These are phyloP conservation scores for Xylaria sp. DNA, from an alignment of 2,329 filamentous ascomycete species.

Conservation along the genomic window DNA sequence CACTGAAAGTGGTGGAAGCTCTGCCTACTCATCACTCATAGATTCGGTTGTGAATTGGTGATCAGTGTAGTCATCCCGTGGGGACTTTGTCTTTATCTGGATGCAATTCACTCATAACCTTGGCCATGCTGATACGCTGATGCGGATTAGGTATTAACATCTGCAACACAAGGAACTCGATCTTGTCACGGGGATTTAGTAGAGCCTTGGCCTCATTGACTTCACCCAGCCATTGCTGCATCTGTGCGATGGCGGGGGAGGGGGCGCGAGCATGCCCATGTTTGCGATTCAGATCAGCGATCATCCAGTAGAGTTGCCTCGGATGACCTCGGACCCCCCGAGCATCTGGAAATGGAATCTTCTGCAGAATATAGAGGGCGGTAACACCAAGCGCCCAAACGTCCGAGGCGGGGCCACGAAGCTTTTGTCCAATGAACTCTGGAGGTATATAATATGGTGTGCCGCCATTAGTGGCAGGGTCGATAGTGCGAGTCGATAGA, in stretches of 20 bases:
- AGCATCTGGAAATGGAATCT: constrained; percentile 65
- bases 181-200: constrained; percentile 58
- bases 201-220: constrained; percentile 59
- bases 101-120: constrained; percentile 58
- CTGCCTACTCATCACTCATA: neutral
- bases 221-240: constrained; percentile 67
- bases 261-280: constrained; percentile 43
- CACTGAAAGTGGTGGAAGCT: neutral
- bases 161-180: constrained; percentile 63
- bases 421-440: constrained; percentile 66
- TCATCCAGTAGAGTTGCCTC: constrained; percentile 66
- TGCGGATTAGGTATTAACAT: constrained; percentile 64
- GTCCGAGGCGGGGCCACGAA: constrained; percentile 65
- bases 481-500: constrained; percentile 60
- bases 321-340: constrained; percentile 60
- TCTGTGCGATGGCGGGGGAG: constrained; percentile 58
- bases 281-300: constrained; percentile 63
- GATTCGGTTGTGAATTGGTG: neutral
- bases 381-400: constrained; percentile 70
- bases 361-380: constrained; percentile 68
- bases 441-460: constrained; percentile 71
- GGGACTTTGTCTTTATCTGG: constrained; percentile 27
- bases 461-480: constrained; percentile 62
- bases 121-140: constrained; percentile 65
- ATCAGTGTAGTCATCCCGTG: constrained; percentile 2